Evolutionary conservation across 2,329 filamentous ascomycete species (phyloP).

Genomic region (Penicillium sp.): DNA sequence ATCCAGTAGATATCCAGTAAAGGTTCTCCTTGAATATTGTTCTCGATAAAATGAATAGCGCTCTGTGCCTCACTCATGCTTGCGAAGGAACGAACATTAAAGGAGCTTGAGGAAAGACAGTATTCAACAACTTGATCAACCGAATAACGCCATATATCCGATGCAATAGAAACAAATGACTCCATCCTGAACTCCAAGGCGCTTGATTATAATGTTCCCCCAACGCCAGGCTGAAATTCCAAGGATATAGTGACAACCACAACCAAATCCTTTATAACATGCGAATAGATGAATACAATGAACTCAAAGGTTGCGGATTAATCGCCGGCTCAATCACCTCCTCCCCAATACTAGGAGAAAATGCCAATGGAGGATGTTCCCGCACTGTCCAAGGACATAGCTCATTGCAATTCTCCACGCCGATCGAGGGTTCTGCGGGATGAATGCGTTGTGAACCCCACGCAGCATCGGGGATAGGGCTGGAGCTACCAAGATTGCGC

Average conservation of each 20-base stretch:
- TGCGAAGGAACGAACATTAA: neutral
- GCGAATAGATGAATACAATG: conserved; percentile 43
- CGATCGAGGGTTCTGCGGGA: conserved; percentile 40
- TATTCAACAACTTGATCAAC: neutral
- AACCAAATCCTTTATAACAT: conserved; percentile 31
- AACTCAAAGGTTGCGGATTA: conserved; percentile 38
- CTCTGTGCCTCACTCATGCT: neutral
- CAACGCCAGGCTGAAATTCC: neutral
- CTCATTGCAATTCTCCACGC: conserved; percentile 43
- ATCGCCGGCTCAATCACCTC: conserved; percentile 40
- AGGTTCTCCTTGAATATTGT: neutral
- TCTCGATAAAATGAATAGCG: neutral
- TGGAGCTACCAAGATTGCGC: conserved; percentile 37
- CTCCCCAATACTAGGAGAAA: conserved; percentile 39
- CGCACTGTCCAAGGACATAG: conserved; percentile 46
- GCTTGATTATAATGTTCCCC: neutral
- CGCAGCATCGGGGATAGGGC: conserved; percentile 32
- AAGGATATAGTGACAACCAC: neutral
- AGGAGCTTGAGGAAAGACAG: neutral
- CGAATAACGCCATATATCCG: neutral
- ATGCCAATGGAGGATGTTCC: conserved; percentile 40
- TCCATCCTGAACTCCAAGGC: neutral
- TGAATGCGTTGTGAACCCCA: conserved; percentile 45
- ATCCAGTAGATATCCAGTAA: too few relatives aligned
- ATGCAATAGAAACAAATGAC: neutral